Evolutionary conservation across 1,139 yeast species (phyloP).

Genomic region (Yamadazyma mexicana): DNA sequence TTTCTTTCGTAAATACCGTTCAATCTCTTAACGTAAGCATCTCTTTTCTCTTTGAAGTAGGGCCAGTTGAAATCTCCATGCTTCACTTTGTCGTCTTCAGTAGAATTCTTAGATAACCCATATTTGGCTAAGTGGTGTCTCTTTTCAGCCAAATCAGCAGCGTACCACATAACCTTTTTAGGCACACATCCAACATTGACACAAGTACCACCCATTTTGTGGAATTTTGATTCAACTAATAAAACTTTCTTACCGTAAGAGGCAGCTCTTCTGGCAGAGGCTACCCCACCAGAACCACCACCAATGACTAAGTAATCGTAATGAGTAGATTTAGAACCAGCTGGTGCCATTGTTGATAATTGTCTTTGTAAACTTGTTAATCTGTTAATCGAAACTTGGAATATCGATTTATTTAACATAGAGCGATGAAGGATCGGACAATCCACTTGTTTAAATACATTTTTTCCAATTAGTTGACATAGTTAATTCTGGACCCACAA

Average conservation of each 20-base stretch:
- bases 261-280: conserved; percentile 96
- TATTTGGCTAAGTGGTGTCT: conserved; percentile 75
- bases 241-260: conserved; percentile 87
- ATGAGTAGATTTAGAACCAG: conserved; percentile 42
- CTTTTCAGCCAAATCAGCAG: conserved; percentile 81
- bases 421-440: not conserved
- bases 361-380: conserved; percentile 25
- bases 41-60: conserved; percentile 78
- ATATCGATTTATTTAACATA: conserved; percentile 5
- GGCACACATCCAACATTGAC: conserved; percentile 99
- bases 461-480: too few species aligned
- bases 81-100: conserved; percentile 51
- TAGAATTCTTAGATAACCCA: conserved; percentile 55
- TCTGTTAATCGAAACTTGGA: conserved; percentile 16
- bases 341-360: conserved; percentile 52
- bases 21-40: conserved; percentile 81
- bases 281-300: conserved; percentile 99
- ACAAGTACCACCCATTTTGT: conserved; percentile 91
- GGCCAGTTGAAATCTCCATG: conserved; percentile 75
- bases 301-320: conserved; percentile 94
- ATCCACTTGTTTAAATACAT: not conserved
- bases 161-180: conserved; percentile 98
- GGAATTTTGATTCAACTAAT: conserved; percentile 70
- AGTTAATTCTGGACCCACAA: not conserved
- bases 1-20: conserved; percentile 93